Base-by-base conservation (phyloP, 164 flowering plant genomes). In the Vitis rupestris region DNA sequence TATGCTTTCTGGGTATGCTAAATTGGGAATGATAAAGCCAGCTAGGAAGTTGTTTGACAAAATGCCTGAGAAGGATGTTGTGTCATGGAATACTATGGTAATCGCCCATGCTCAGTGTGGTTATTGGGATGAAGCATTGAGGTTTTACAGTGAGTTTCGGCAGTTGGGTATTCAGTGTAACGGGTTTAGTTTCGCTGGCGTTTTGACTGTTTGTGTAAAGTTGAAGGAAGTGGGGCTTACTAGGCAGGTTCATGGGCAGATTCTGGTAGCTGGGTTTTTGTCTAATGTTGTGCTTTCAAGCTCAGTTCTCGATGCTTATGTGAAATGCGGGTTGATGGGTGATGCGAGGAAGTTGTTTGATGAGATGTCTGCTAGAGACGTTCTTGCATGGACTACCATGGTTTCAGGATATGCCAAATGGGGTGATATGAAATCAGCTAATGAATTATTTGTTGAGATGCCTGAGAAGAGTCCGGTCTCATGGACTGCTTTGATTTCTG, bases 41-140 rank as follows among this genome's bases (percentile, higher is more conserved):
- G 87, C 93, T 10, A 70, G 67, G 70, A 67, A 60, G 47, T 31
- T 92, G 76, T 92, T 92, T 67, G 91, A 83, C 70, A 47, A 70
- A 73, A 92, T 90, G 92, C 82, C 84, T 4, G 88, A 82, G 44
- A 84, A 74, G 75, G 92, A 92, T 68, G 85, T 84, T 29, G 94
- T 92, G 12, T 79, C 87, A 1, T 92, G 94, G 97, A 92, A 91
- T 75, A 87, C 89, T 0, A 83, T 91, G 89, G 81, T 90, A 14
- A 79, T 90, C 70, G 90, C 70, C 9, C 84, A 82, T 75, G 87
- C 89, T 0, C 75, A 79, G 65, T 69, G 74, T 72, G 89, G 88
- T 64, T 5, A 12, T 56, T 80, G 14, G 53, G 29, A 67, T 12
- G 82, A 84, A 70, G 90, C 87, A 62, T 67, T 88, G 68, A 75